Conservation (phyloP, 2,329 filamentous ascomycete species). For the Aspergillus fumigatiaffinis region DNA sequence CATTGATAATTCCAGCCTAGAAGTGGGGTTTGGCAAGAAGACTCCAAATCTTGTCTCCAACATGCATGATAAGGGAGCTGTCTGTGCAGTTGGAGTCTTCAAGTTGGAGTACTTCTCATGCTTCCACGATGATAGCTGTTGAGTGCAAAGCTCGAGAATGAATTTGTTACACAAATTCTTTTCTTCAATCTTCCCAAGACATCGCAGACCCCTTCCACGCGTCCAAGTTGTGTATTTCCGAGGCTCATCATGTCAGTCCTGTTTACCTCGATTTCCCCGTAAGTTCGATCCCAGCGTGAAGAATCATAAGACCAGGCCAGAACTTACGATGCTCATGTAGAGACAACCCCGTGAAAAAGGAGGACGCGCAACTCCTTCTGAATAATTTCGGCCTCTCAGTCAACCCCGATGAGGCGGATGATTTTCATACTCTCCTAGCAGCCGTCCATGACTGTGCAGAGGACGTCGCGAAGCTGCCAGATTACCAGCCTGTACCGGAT, state of each 20-base stretch:
- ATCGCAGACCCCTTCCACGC: neutral
- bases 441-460: conserved; percentile 52
- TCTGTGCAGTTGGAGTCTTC: conserved; percentile 8
- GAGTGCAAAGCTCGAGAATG: neutral
- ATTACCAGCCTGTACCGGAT: conserved; percentile 46
- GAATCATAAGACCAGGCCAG: neutral
- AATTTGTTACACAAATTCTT: neutral
- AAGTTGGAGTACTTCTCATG: neutral
- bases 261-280: conserved; percentile 28
- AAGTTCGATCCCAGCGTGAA: neutral
- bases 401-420: conserved; percentile 35
- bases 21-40: neutral
- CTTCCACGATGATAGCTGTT: neutral
- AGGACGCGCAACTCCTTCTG: conserved; percentile 38
- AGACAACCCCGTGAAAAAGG: conserved; percentile 40
- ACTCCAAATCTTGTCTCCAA: neutral
- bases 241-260: conserved; percentile 22
- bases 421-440: conserved; percentile 48
- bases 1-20: neutral
- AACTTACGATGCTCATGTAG: conserved; percentile 7
- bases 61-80: neutral
- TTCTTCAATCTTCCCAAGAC: neutral
- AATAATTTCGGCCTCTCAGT: conserved; percentile 37
- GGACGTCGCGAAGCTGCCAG: conserved; percentile 41
- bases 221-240: neutral